Evolutionary conservation across 1,139 yeast genomes (phyloP), one percentile per base, ranked within the genome.

Genomic region (Hanseniaspora gamundiae): DNA sequence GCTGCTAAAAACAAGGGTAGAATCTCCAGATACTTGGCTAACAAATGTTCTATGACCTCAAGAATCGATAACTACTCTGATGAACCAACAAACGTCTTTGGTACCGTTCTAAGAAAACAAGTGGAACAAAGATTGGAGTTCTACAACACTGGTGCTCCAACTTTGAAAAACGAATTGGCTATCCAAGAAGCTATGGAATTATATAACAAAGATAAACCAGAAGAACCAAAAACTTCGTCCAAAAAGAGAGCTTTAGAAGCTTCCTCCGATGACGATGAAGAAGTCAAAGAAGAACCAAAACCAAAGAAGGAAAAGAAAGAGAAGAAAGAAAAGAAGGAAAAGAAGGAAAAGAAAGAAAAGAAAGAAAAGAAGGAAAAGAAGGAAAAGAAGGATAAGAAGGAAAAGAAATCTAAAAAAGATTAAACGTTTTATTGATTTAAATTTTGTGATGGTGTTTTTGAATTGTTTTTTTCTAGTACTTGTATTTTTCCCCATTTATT

Each of bases 1-100:
- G 73, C 91, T 51, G 84, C 94, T 61, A 88, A 88, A 74, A 91
- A 91, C 73, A 91, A 91, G 77, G 99, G 99, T 68, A 82, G 97
- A 75, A 91, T 91, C 56, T 91, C 98, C 40, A 83, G 99, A 72
- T 88, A 88, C 70, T 75, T 91, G 67, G 98, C 99, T 51, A 91
- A 93, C 78, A 91, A 91, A 70, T 88, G 97, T 76, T 83, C 98
- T 39, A 91, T 91, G 70, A 98, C 98, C 51, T 86, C 95, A 42
- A 85, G 98, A 76, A 88, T 91, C 59, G 99, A 91, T 70, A 87
- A 87, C 72, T 91, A 85, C 68, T 78, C 87, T 47, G 93, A 82
- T 60, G 87, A 80, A 63, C 88, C 91, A 62, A 70, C 82, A 40
- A 81, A 81, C 52, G 86, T 78, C 47, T 93, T 91, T 60, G 99